Evolutionary conservation across 768 basidiomycete species (phyloP).

Genomic region (Amanita muscaria): DNA sequence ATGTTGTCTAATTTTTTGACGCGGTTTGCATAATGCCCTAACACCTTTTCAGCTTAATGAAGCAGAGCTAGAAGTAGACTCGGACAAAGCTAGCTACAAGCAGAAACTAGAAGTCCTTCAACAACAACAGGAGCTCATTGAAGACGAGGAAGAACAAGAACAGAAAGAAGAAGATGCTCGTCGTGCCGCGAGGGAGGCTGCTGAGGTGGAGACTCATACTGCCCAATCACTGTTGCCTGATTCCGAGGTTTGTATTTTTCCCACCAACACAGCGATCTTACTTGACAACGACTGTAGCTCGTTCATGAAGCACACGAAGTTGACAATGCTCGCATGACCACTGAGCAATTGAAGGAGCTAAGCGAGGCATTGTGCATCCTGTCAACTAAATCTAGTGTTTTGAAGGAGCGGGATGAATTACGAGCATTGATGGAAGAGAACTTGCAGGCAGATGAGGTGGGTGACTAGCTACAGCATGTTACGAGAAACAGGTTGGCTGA

Average conservation of each 20-base stretch:
- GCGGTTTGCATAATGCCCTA: too few species aligned
- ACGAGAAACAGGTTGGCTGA: constrained; percentile 5
- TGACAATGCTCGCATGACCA: constrained; percentile 90
- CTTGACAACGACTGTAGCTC: constrained; percentile 36
- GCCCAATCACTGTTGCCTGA: constrained; percentile 83
- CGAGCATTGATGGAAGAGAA: constrained; percentile 92
- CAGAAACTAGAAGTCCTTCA: constrained; percentile 97
- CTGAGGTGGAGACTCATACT: constrained; percentile 67
- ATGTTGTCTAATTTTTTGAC: too few species aligned
- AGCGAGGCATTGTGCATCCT: constrained; percentile 85
- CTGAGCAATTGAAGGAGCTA: constrained; percentile 91
- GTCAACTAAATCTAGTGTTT: constrained; percentile 87
- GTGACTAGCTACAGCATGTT: background rate
- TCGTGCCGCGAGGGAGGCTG: constrained; percentile 72
- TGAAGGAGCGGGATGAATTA: constrained; percentile 93
- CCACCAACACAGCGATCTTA: background rate
- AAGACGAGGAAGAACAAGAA: constrained; percentile 98
- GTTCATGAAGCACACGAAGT: constrained; percentile 49
- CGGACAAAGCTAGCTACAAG: constrained; percentile 91
- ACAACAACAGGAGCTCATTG: constrained; percentile 98
- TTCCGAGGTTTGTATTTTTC: constrained; percentile 54
- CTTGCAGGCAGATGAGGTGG: constrained; percentile 76
- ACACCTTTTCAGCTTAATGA: constrained; percentile 99
- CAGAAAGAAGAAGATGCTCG: constrained; percentile 91
- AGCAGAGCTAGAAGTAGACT: constrained; percentile 93